These are phyloP conservation scores for Trichoderma oligosporum DNA, from an alignment of 2,329 filamentous ascomycete species.

Conservation along the genomic window DNA sequence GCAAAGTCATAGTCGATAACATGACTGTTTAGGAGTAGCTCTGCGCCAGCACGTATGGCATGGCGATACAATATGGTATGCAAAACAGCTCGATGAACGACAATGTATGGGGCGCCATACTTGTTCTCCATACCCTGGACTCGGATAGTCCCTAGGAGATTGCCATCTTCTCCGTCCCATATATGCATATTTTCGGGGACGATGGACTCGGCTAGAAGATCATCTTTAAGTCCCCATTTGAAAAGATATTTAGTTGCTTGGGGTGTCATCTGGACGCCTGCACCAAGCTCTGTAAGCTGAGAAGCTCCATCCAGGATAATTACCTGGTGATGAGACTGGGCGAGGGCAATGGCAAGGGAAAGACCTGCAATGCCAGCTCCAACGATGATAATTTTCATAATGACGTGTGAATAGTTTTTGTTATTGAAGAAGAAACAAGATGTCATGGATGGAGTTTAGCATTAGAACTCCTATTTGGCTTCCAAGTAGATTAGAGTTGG, in stretches of 20 bases:
- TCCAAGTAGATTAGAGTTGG: no score
- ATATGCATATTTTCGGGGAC: conserved; percentile 25
- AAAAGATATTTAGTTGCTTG: conserved; percentile 32
- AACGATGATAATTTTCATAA: conserved; percentile 35
- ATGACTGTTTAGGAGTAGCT: conserved; percentile 25
- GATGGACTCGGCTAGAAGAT: conserved; percentile 22
- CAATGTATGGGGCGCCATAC: conserved; percentile 33
- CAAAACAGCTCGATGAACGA: conserved; percentile 37
- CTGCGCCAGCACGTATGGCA: conserved; percentile 27
- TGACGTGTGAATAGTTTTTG: neutral
- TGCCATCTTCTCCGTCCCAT: conserved; percentile 27
- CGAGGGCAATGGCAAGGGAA: conserved; percentile 35
- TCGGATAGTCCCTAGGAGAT: conserved; percentile 22
- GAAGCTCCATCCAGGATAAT: conserved; percentile 47
- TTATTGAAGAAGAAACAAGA: no score
- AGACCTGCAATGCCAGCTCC: conserved; percentile 46
- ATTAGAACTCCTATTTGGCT: no score
- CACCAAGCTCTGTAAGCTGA: conserved; percentile 39
- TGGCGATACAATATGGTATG: conserved; percentile 31
- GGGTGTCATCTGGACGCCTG: conserved; percentile 33
- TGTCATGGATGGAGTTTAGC: no score
- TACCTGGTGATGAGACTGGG: conserved; percentile 44
- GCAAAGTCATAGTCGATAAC: conserved; percentile 27
- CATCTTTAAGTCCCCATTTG: conserved; percentile 29
- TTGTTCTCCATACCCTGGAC: conserved; percentile 25